Evolutionary conservation across 768 basidiomycete genomes (phyloP).

Genomic region (Russula emetica): DNA sequence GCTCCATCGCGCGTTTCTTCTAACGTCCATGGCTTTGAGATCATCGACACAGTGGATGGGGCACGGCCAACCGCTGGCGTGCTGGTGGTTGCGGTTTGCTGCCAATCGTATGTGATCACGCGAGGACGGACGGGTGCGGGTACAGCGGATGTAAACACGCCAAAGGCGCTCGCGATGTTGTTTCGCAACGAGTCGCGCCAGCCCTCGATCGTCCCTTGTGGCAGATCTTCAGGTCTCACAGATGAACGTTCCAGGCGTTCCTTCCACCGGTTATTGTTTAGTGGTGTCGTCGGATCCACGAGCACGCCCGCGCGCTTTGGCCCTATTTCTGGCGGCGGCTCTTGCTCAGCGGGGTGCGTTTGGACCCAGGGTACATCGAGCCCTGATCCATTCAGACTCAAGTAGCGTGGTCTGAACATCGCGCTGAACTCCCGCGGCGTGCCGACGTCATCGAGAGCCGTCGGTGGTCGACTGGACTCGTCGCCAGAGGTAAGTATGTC

Average conservation of each 20-base stretch:
- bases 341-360: not conserved
- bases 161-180: slow-evolving; percentile 25
- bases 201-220: slow-evolving; percentile 6
- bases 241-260: slow-evolving; percentile 22
- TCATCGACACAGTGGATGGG: slow-evolving; percentile 4
- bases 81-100: not conserved
- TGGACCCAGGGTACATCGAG: slow-evolving; percentile 36
- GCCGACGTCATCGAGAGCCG: slow-evolving; percentile 28
- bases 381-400: slow-evolving; percentile 34
- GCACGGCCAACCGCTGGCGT: not conserved
- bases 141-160: slow-evolving; percentile 3
- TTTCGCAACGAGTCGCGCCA: slow-evolving; percentile 25
- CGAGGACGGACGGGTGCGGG: not conserved
- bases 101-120: not conserved
- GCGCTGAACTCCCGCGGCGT: slow-evolving; percentile 22
- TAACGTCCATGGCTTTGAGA: slow-evolving; percentile 38
- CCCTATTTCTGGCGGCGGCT: not conserved
- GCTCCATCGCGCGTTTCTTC: slow-evolving; percentile 41
- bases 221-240: not conserved
- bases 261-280: slow-evolving; percentile 14
- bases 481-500: slow-evolving; percentile 38
- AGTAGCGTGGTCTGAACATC: slow-evolving; percentile 35
- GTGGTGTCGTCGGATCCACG: not conserved
- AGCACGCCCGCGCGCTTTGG: not conserved
- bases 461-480: slow-evolving; percentile 32